phyloP scores from a whole-genome alignment of 139 green algal genomes.

The Chlamydomonas urium region DNA sequence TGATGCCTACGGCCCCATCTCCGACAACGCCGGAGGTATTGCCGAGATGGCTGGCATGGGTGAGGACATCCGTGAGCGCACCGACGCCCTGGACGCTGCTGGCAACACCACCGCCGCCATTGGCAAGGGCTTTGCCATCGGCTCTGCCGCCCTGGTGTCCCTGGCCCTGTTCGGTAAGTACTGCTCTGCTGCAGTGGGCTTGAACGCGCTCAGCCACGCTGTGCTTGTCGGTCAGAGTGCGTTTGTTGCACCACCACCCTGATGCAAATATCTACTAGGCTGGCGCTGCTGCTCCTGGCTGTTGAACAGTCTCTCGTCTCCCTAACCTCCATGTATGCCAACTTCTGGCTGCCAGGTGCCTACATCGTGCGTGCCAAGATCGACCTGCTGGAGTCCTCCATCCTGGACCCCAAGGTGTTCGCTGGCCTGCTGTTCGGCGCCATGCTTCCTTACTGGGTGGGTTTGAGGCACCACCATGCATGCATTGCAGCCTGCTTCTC shows the following conservation, averaged over 20 bases:
- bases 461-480: too few species aligned
- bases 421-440: constrained; percentile 70
- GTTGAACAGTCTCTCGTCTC: too few species aligned
- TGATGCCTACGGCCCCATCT: constrained; percentile 84
- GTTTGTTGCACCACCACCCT: too few species aligned
- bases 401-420: constrained; percentile 90
- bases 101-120: constrained; percentile 99
- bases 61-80: constrained; percentile 95
- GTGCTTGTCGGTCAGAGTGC: too few species aligned
- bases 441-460: constrained; percentile 26
- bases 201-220: too few species aligned
- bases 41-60: constrained; percentile 56
- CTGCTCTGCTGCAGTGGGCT: too few species aligned
- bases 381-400: constrained; percentile 68
- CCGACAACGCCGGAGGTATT: constrained; percentile 94
- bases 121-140: constrained; percentile 97
- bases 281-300: too few species aligned
- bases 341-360: too few species aligned
- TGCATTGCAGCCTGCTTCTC: too few species aligned
- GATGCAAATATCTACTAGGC: too few species aligned
- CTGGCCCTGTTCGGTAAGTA: constrained; percentile 97
- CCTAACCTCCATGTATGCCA: too few species aligned
- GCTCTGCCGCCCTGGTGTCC: constrained; percentile 94
- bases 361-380: constrained; percentile 15
- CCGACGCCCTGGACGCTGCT: constrained; percentile 92